Base-by-base conservation (phyloP, 148 eudicot species). In the Heliosperma pusillum region DNA sequence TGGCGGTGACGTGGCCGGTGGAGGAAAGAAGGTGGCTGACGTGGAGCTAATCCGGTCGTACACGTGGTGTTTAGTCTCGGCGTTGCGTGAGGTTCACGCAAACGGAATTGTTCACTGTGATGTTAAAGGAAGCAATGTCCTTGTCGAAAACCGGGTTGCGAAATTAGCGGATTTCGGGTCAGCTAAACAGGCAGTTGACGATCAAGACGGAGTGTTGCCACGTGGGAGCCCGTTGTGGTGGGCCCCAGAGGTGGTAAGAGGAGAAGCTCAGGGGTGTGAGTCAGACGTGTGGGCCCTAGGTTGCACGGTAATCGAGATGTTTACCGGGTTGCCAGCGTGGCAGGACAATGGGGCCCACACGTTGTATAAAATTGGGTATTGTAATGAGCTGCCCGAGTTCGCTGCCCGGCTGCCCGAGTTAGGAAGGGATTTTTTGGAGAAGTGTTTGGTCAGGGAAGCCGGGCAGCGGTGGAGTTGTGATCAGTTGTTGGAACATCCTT, bases 201-300 rank as follows among this genome's bases (percentile, higher is more conserved):
- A 21, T 57, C 15, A 2, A 4, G 58, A 68, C 17, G 42, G 62
- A 11, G 30, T 55, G 74, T 83, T 55, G 74, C 84, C 96, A 56
- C 91, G 96, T 70, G 98, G 98, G 0, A 93, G 96, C 21, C 98
- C 98, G 7, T 70, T 93, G 3, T 93, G 96, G 96, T 90, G 90
- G 98, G 96, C 96, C 0, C 98, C 98, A n/a, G 98, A 93, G 77
- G 96, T 88, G 20, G 72, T 93, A 3, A 85, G 93, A 0, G 82
- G 92, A 22, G 93, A 90, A 53, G 84, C 84, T 21, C 98, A 93
- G 57, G 90, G 89, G 47, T 83, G 77, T 7, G 90, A 86, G 69
- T 83, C 98, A 0, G 98, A 93, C 61, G 72, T 93, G 20, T 93
- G 98, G 98, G 86, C 98, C 1, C n/a, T 89, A 1, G 98, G 98